Conservation (phyloP, 2,329 filamentous ascomycete genomes). For the Trichoderma sp. region DNA sequence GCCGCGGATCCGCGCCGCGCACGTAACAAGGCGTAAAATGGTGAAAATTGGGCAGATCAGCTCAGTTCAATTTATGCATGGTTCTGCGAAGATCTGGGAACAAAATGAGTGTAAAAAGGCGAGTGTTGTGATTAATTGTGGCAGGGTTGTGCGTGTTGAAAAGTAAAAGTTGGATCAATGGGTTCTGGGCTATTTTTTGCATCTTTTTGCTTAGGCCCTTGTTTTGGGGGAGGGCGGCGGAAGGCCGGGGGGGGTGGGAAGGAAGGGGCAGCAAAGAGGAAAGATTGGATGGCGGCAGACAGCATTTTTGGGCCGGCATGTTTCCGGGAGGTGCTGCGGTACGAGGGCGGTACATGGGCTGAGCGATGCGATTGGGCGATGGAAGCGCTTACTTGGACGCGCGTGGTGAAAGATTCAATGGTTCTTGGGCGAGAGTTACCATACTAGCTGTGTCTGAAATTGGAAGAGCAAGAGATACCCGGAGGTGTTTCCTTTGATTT, state of each 20-base stretch:
- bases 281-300: neutral
- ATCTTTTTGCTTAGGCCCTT: neutral
- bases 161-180: constrained; percentile 34
- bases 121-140: constrained; percentile 37
- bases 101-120: constrained; percentile 68
- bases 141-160: constrained; percentile 39
- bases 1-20: neutral
- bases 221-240: constrained; percentile 14
- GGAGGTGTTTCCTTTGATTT: no score
- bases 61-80: constrained; percentile 27
- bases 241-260: constrained; percentile 7
- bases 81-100: constrained; percentile 49
- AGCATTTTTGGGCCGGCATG: constrained; percentile 5
- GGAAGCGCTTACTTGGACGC: neutral
- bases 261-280: neutral
- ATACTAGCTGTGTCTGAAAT: neutral
- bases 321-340: constrained; percentile 8
- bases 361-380: neutral
- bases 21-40: constrained; percentile 25
- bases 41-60: neutral
- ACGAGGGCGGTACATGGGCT: constrained; percentile 1
- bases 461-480: no score
- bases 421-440: neutral
- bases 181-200: neutral
- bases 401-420: neutral